Base-by-base conservation (phyloP, 257 asterid species). In the Schizonepeta tenuifolia region DNA sequence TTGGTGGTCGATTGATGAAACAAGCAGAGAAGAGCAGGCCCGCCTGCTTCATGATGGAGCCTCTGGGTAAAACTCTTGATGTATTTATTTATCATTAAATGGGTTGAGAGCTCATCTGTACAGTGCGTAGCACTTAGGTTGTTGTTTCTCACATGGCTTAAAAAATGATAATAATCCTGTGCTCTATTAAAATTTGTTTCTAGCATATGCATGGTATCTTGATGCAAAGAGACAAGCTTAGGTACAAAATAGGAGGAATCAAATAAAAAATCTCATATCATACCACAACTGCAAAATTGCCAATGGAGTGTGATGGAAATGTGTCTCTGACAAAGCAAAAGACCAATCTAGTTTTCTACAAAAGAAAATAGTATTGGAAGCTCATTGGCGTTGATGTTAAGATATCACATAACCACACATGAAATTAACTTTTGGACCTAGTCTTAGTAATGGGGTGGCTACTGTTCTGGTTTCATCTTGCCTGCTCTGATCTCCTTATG, bases 1-100 rank as follows among this genome's bases (percentile, higher is more conserved):
- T 74, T 95, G 98, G 99, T 95, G 99, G 99, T 92, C 98, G 65
- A 88, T 95, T 61, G 99, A 95, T 79, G 98, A 92, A 80, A 85
- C 89, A 80, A 92, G 96, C 82, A 85, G 90, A 83, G 99, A 95
- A 83, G 99, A 95, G 75, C 98, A 85, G 82, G 97, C 90, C 51
- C 96, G 89, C 38, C 79, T 95, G 67, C 84, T 82, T 79, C 90
- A 86, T 21, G 88, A 83, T 70, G 93, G 92, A 49, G 71, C 73
- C 35, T 83, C 95, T 14, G 93, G 99, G 99, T 95, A 85, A 85
- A 81, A 76, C 67, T 10, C 43, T 18, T 61, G n/a, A 46, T 9
- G 9, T 21, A 41, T 26, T 35, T 43, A 18, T 14, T 28, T 26
- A 9, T 58, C 21, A 61, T 24, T 36, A 4, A 28, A 43, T 36